Evolutionary conservation across 2,329 filamentous ascomycete genomes (phyloP), one percentile per base, ranked within the genome.

Genomic region (Dothideomycetes sp.): DNA sequence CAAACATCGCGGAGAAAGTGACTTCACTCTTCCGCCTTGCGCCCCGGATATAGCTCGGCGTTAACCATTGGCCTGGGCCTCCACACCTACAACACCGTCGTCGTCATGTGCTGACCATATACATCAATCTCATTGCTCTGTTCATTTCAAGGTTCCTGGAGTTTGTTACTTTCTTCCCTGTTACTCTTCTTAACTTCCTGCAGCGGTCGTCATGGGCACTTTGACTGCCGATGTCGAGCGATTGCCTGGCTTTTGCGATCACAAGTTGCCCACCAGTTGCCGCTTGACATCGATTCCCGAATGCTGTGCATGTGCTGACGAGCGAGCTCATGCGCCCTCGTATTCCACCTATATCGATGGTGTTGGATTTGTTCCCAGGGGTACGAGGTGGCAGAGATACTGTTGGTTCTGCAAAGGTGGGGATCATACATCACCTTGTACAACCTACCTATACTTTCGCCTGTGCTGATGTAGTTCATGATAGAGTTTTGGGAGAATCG

Each of bases 261-360:
- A 56, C 42, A 55, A 55, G 35, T 41, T 56, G 5, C 52, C 53
- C 3, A 52, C 53, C 3, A 53, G 50, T 11, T 56, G 53, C 40
- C 50, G 51, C 15, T 46, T 56, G 17, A 47, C 51, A 7, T 56
- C 53, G 5, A 52, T 56, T 31, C 50, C 47, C 1, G 33, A 46
- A 19, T 56, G 53, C 45, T 56, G 53, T 37, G 53, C 53, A 15
- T 56, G 53, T 42, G 52, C 52, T 32, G 53, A 56, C 34, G 53
- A 56, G 27, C 47, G 53, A 38, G 40, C 56, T 2, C 66, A 71
- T 41, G 56, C 62, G 3, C 49, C 57, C 2, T 58, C 60, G 1
- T 71, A 70, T 44, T 52, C 54, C 10, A 62, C 64, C 0, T 70
- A 70, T 47, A 61, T 70, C 30, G 68, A 70, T 40, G 68, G 68